phyloP scores from a whole-genome alignment of 2,329 filamentous ascomycete species.

The Penicillium sp. region DNA sequence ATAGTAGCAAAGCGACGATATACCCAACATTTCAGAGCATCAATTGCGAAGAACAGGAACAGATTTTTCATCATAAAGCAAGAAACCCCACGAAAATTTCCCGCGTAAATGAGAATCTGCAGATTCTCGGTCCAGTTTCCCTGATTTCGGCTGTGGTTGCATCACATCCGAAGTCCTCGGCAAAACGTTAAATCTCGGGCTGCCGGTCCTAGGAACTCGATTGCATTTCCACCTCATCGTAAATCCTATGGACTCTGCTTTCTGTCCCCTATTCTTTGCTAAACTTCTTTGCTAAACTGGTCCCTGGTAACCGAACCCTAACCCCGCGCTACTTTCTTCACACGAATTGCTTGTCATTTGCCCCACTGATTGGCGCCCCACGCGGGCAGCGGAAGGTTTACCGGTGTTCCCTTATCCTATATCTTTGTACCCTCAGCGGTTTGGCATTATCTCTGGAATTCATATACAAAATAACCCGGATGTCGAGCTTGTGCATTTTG shows the following conservation, averaged over 20 bases:
- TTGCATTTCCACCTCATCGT: not conserved
- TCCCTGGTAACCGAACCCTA: not conserved
- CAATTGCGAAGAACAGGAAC: not conserved
- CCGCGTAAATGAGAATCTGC: conserved; percentile 5
- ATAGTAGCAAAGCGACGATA: not conserved
- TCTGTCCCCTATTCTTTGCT: no score
- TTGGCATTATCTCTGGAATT: not conserved
- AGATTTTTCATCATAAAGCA: not conserved
- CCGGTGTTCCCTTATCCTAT: not conserved
- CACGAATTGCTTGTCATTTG: not conserved
- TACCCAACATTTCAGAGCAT: not conserved
- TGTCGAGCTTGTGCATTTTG: conserved; percentile 38
- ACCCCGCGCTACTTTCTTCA: not conserved
- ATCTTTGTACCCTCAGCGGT: not conserved
- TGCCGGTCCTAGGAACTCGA: not conserved
- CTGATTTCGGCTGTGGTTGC: conserved; percentile 5
- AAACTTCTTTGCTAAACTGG: not conserved
- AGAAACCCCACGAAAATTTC: not conserved
- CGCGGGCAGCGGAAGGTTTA: conserved; percentile 7
- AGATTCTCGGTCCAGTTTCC: conserved; percentile 17
- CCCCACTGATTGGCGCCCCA: conserved; percentile 6
- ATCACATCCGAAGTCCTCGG: conserved; percentile 4
- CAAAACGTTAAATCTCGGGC: not conserved
- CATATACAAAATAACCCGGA: not conserved
- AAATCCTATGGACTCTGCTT: no score